Conservation (phyloP, 225 moss, liverwort and hornwort genomes). For the Sphagnum tenellum region DNA sequence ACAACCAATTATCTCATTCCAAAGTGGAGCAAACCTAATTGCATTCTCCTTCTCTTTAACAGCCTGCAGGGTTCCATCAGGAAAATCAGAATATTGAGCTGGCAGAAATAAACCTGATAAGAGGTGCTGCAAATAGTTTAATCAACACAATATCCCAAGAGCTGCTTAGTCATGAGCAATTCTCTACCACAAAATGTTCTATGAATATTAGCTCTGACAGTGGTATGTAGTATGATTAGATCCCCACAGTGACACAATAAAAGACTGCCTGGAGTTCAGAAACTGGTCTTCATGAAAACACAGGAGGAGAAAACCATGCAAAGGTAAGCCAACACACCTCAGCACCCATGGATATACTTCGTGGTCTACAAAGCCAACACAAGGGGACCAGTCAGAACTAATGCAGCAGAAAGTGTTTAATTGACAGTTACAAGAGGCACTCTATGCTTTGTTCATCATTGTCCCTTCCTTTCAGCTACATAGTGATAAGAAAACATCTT, state of each 20-base stretch:
- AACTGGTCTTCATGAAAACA: not conserved
- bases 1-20: slow-evolving; percentile 74
- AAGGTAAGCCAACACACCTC: slow-evolving; percentile 23
- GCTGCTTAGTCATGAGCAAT: too few species aligned
- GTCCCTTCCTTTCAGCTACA: not conserved
- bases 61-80: slow-evolving; percentile 22
- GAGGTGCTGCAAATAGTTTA: too few species aligned
- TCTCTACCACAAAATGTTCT: too few species aligned
- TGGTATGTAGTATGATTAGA: too few species aligned
- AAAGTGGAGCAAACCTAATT: slow-evolving; percentile 77
- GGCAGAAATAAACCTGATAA: too few species aligned
- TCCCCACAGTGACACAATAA: not conserved
- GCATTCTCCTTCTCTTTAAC: slow-evolving; percentile 70
- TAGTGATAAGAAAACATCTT: not conserved
- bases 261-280: not conserved
- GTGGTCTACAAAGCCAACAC: slow-evolving; percentile 21
- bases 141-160: too few species aligned
- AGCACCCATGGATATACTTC: slow-evolving; percentile 30
- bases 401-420: not conserved
- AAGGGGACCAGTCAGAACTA: not conserved
- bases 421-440: not conserved
- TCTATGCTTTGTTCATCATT: too few species aligned
- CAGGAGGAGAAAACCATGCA: not conserved
- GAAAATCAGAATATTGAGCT: too few species aligned
- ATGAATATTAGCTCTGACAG: too few species aligned